phyloP scores from a whole-genome alignment of 1,284 basidiomycete species.

The Cutaneotrichosporon mucoides region DNA sequence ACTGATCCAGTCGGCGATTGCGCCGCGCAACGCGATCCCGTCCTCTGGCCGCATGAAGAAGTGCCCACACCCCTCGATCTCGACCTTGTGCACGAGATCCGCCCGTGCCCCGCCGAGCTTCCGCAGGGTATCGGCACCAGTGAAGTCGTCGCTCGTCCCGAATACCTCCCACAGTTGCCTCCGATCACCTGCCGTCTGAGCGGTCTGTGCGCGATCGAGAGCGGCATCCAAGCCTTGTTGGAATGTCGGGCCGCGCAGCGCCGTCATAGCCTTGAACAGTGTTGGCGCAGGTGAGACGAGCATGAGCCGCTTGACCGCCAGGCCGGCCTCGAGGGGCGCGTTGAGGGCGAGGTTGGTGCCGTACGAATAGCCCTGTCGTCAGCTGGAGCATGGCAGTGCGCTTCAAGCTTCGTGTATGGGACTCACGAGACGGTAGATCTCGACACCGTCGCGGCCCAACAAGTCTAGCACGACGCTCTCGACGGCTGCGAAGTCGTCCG shows the following conservation, averaged over 20 bases:
- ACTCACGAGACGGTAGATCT: conserved; percentile 10
- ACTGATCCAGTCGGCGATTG: conserved; percentile 28
- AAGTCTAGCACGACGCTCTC: conserved; percentile 23
- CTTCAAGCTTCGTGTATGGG: no score
- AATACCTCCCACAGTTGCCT: conserved; percentile 26
- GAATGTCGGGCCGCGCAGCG: conserved; percentile 28
- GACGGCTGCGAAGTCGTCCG: conserved; percentile 33
- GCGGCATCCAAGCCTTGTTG: conserved; percentile 11
- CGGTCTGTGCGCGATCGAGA: conserved; percentile 2
- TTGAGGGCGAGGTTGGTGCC: conserved; percentile 28
- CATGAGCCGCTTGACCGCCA: conserved; percentile 20
- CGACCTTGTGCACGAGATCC: conserved; percentile 14
- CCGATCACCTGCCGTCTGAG: neutral
- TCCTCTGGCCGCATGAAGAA: conserved; percentile 29
- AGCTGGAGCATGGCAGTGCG: neutral
- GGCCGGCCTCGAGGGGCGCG: conserved; percentile 15
- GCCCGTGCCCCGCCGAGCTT: conserved; percentile 11
- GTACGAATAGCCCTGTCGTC: conserved; percentile 43
- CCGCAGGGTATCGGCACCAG: conserved; percentile 20
- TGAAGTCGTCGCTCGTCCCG: conserved; percentile 39
- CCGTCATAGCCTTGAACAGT: conserved; percentile 28
- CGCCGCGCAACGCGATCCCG: conserved; percentile 17
- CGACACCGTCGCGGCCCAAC: conserved; percentile 15
- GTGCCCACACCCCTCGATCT: conserved; percentile 37
- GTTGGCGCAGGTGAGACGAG: conserved; percentile 39